Evolutionary conservation across 2,329 filamentous ascomycete genomes (phyloP), one percentile per base, ranked within the genome.

Genomic region (Sodiomyces alkalinus): DNA sequence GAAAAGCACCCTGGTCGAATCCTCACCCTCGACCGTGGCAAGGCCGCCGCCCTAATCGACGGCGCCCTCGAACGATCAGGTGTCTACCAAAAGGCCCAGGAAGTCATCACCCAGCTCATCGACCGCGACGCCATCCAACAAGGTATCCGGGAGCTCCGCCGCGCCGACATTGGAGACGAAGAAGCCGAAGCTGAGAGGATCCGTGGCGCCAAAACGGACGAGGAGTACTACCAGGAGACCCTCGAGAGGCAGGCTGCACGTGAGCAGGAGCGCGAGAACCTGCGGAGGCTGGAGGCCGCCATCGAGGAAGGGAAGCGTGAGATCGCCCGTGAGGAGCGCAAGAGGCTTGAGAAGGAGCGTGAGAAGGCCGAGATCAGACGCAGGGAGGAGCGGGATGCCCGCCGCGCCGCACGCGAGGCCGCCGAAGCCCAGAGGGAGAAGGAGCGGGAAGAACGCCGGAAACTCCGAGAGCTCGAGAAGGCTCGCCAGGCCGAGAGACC

Each of bases 41-140:
- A 85, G 46, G 77, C 80, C 4, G 73, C 75, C 2, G 71, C 78
- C 1, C 64, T 92, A 4, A 74, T 86, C 22, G 79, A 86, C 47
- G 80, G 81, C 32, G 78, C 78, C 1, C 68, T 82, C 12, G 80
- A 86, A 42, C 71, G 81, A 35, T 76, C 72, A 13, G 76, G 78
- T 16, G 71, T 85, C 17, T 90, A 87, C 42, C 70, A 76, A 34
- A 69, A 70, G 40, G 78, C 77, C 1, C 71, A 80, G 41, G 61
- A 65, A 6, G 68, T 74, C 27, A 72, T 38, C 27, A 68, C 74
- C 34, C 58, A 65, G 17, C 59, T 83, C 33, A 78, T 87, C 33
- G 71, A 80, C 42, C 62, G 74, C 26, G 58, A 58, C 7, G 66
- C 72, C 16, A 81, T 83, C 33, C 75, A 83, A 44, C 58, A 63